A percentile compares a stretch with the other conserved stretches of the same genome.
Conservation (phyloP, 2,329 filamentous ascomycete species). For the Daldinia sp. region DNA sequence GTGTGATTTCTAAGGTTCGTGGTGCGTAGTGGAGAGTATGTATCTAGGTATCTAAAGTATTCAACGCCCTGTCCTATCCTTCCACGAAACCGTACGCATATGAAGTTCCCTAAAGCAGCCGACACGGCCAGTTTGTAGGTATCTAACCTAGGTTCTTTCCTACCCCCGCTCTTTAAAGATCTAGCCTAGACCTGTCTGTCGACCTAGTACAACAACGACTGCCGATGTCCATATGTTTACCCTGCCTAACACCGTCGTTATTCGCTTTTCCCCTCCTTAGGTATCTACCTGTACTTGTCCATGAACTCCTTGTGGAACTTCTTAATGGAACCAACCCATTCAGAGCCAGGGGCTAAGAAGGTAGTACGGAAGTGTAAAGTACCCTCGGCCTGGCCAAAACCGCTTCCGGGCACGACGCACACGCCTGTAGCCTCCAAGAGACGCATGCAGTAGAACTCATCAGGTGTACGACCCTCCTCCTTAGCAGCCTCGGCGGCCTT, state of each 20-base stretch:
- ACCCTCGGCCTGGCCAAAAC: conserved; percentile 92
- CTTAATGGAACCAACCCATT: conserved; percentile 87
- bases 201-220: background rate
- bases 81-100: background rate
- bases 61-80: background rate
- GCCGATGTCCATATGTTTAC: too few species aligned
- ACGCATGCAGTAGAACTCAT: conserved; percentile 94
- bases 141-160: background rate
- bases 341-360: conserved; percentile 93
- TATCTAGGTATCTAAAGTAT: background rate
- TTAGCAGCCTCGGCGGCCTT: conserved; percentile 81
- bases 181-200: too few species aligned
- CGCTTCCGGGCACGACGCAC: conserved; percentile 89
- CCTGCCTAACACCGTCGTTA: background rate
- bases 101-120: background rate
- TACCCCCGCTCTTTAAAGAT: background rate
- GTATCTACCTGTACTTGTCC: conserved; percentile 68
- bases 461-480: conserved; percentile 75
- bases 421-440: conserved; percentile 94
- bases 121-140: background rate
- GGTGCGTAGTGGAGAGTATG: conserved; percentile 5
- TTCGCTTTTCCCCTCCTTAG: background rate
- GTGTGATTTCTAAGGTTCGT: background rate
- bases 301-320: conserved; percentile 94
- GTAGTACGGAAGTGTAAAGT: conserved; percentile 96